Base-by-base conservation (phyloP, 257 asterid species). In the Craterostigma plantagineum region DNA sequence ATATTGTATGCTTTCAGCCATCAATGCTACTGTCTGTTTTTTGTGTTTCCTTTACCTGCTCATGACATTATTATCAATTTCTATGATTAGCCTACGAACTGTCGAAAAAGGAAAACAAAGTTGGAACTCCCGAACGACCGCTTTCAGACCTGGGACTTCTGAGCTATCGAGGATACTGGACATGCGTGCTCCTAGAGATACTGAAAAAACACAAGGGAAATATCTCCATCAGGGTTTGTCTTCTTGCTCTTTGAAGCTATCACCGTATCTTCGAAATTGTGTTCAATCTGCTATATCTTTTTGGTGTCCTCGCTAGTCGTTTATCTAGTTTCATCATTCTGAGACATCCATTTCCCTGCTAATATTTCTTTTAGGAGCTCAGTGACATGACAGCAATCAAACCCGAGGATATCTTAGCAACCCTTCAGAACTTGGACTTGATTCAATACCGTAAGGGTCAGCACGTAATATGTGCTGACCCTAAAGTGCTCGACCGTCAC, bases 341-440 rank as follows among this genome's bases (percentile, higher is more conserved):
- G 7, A 14, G 46, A 42, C 14, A 12, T 36, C 3, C 40, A 36
- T 9, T 4, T 4, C 34, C n/a, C 1, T n/a, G 4, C 2, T 16
- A 33, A 12, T 43, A 0, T 35, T 41, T 42, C 39, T 16, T 42
- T 11, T 67, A 87, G 98, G 98, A 87, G 61, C 83, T 87, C 14
- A 82, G 93, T 56, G 97, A 86, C 71, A 86, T 86, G 97, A 81
- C 94, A 34, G 94, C 97, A 30, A 81, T 86, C 52, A 86, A 73
- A 56, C 92, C 94, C 10, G 97, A 86, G 79, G 97, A 86, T 52
- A 81, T 86, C 35, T 48, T 86, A 62, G 53, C 77, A 11, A 86
- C 94, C 34, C 92, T 86, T 40, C 97, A 81, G 72, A 77, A 71
- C 27, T 54, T 86, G 43, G 95, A 86, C 62, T 51, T 86, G 69